Evolutionary conservation across 1,139 yeast species (phyloP).

Genomic region (Yamadazyma sp.): DNA sequence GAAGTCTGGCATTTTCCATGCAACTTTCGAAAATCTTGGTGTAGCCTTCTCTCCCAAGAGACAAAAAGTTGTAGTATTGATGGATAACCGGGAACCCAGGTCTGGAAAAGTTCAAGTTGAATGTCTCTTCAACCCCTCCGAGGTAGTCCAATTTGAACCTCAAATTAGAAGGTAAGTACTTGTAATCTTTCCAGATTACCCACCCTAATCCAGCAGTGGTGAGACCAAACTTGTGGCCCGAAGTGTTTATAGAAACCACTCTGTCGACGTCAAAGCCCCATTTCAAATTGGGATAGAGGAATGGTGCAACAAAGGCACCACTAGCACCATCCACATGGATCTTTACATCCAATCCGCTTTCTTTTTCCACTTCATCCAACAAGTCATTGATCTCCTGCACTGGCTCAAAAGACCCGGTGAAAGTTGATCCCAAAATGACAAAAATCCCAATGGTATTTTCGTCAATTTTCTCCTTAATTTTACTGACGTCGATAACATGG

Average conservation of each 20-base stretch:
- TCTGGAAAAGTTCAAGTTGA: slow-evolving; percentile 83
- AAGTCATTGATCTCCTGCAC: slow-evolving; percentile 59
- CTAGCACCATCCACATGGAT: slow-evolving; percentile 95
- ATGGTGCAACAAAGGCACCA: slow-evolving; percentile 88
- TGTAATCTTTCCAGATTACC: slow-evolving; percentile 76
- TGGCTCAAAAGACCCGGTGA: slow-evolving; percentile 89
- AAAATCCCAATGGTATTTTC: slow-evolving; percentile 93
- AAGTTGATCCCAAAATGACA: slow-evolving; percentile 87
- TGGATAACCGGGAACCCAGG: slow-evolving; percentile 90
- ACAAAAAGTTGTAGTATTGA: slow-evolving; percentile 79
- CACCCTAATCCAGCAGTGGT: slow-evolving; percentile 92
- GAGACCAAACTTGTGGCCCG: slow-evolving; percentile 92
- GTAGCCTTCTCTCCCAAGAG: slow-evolving; percentile 72
- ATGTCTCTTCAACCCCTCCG: slow-evolving; percentile 88
- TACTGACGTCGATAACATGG: slow-evolving; percentile 61
- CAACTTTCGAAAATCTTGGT: slow-evolving; percentile 60
- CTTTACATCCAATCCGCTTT: slow-evolving; percentile 68
- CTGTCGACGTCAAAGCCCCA: slow-evolving; percentile 85
- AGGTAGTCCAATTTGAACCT: slow-evolving; percentile 79
- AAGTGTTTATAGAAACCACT: slow-evolving; percentile 84
- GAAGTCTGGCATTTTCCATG: slow-evolving; percentile 66
- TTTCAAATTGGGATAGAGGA: slow-evolving; percentile 65
- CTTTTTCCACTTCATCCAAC: slow-evolving; percentile 66
- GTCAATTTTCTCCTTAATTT: slow-evolving; percentile 66
- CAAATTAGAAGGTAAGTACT: slow-evolving; percentile 65